Conservation (phyloP, 345 rosid genomes). For the Physaria fendleri region DNA sequence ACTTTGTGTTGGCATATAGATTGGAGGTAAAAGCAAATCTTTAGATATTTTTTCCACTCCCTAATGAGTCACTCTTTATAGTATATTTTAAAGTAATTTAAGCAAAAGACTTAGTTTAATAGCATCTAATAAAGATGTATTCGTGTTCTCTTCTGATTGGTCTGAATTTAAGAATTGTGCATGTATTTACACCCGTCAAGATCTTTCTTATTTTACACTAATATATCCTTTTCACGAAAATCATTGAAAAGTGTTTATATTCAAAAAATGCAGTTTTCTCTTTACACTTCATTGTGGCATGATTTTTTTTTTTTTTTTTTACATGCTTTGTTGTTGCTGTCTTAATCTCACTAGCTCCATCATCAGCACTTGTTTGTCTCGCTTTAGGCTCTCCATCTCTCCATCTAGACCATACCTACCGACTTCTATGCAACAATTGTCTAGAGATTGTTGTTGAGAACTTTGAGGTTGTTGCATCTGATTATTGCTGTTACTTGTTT, state of each 20-base stretch:
- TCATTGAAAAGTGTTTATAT: conserved; percentile 4
- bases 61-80: conserved; percentile 18
- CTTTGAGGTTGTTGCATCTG: conserved; percentile 24
- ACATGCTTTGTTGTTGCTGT: no score
- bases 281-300: no score
- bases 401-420: conserved; percentile 58
- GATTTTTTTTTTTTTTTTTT: no score
- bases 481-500: conserved; percentile 16
- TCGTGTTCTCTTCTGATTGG: conserved; percentile 16
- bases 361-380: conserved; percentile 62
- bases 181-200: no score
- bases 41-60: conserved; percentile 30
- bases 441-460: conserved; percentile 44
- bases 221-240: conserved; percentile 3
- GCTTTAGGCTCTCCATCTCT: conserved; percentile 46
- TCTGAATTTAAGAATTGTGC: neutral
- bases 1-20: conserved; percentile 24
- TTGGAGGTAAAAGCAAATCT: conserved; percentile 17
- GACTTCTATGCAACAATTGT: conserved; percentile 52
- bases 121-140: neutral
- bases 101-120: conserved; percentile 4
- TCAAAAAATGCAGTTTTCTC: no score
- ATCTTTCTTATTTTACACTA: neutral
- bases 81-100: neutral
- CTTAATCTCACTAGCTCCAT: conserved; percentile 57